Conservation (phyloP, 371 early-diverging fungal genomes). For the Mucor sp. region DNA sequence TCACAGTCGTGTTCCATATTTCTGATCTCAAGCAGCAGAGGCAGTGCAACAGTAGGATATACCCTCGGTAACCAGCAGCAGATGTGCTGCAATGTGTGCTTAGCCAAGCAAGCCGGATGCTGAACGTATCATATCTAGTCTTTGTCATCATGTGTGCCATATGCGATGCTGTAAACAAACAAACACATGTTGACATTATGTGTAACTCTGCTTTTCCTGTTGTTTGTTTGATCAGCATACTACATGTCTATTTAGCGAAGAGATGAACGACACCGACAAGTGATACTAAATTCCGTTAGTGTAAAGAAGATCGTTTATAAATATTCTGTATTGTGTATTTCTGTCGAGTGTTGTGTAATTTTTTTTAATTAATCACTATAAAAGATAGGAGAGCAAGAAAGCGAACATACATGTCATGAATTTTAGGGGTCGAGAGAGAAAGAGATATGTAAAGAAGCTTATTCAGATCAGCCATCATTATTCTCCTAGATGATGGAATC, state of each 20-base stretch:
- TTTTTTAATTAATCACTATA: background rate
- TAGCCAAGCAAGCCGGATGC: background rate
- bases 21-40: background rate
- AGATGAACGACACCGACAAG: background rate
- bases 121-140: background rate
- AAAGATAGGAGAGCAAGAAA: background rate
- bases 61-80: background rate
- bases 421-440: background rate
- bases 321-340: background rate
- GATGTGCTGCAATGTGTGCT: background rate
- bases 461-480: background rate
- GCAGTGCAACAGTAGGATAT: background rate
- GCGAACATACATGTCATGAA: background rate
- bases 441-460: background rate
- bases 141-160: background rate
- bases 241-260: background rate
- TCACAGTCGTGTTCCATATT: background rate
- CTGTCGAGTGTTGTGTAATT: background rate
- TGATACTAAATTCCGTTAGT: background rate
- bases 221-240: conserved; percentile 2
- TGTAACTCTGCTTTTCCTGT: background rate
- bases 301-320: background rate
- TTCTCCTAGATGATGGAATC: background rate
- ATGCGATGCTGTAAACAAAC: background rate
- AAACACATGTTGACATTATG: conserved; percentile 3